A percentile compares a stretch with the other conserved stretches of the same genome.
Conservation (phyloP, 2,329 filamentous ascomycete genomes). For the Trichophyton equinum region DNA sequence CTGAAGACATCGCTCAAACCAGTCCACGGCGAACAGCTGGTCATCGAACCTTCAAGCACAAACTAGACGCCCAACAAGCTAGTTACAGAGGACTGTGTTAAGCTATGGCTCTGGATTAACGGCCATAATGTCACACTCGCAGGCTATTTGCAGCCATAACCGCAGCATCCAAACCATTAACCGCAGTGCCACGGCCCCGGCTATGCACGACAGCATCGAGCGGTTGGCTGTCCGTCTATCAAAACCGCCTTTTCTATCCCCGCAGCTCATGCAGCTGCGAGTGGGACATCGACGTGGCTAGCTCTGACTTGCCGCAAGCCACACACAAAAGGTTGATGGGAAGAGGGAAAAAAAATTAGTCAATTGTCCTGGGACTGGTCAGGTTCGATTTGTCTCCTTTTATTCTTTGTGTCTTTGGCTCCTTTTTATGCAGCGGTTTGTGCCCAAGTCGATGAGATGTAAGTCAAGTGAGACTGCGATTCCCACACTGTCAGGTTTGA, state of each 20-base stretch:
- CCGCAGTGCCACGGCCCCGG: background rate
- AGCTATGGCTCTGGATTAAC: background rate
- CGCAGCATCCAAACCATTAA: background rate
- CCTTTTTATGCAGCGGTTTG: background rate
- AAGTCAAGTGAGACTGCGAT: background rate
- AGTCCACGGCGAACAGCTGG: background rate
- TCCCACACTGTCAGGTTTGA: background rate
- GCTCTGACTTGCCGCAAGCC: background rate
- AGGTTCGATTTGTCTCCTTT: background rate
- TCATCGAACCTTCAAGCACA: background rate
- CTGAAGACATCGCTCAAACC: background rate
- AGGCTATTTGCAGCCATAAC: background rate
- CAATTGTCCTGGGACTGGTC: background rate
- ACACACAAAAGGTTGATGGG: background rate
- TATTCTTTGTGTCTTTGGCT: background rate
- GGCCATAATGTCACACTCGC: background rate
- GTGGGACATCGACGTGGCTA: constrained; percentile 2
- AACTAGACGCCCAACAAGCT: background rate
- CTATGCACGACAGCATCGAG: background rate
- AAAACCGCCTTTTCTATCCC: background rate
- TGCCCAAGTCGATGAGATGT: background rate
- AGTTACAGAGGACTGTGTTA: background rate
- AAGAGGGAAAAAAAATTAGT: background rate
- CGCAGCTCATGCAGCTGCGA: background rate
- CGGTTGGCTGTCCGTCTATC: background rate